Evolutionary conservation across 352 stramenopile species (phyloP), one percentile per base, ranked within the genome.

Genomic region (Phytophthora hibernalis): DNA sequence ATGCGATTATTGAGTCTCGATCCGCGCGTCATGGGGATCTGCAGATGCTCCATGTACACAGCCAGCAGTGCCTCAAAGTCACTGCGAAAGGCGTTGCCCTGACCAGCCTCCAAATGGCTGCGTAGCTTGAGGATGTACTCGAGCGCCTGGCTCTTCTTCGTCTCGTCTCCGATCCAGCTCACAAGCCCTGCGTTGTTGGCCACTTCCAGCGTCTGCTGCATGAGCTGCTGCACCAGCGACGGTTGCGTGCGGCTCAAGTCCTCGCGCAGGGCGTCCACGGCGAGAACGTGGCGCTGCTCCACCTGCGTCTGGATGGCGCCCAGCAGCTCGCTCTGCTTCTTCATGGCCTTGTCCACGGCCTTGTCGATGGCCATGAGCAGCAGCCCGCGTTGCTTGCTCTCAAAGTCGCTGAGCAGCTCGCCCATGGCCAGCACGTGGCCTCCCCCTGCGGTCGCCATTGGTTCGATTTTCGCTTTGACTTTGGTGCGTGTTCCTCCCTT

Each of bases 351-450:
- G 31, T 54, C 45, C 38, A 76, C 47, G 8, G 56, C 61, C 22
- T 77, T 70, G 43, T 77, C 69, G 9, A 77, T 70, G 13, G 65
- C 54, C 64, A 71, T 61, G n/a, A 74, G 50, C 47, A 77, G 45
- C 12, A 67, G 44, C 0, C 61, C 65, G 20, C 65, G 69, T 28
- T 74, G 64, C 38, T 74, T 65, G 3, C 50, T 31, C 43, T 77
- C 58, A 40, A 77, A 77, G 60, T 77, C 65, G 12, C 26, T n/a
- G 4, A 74, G 42, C 5, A 77, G 54, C 12, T 71, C 69, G 20
- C 26, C 44, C 2, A 77, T 47, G 13, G 59, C 50, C 7, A 77
- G 44, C 16, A 20, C 55, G 31, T 61, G 51, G 18, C 54, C 62
- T 16, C 35, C 58, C 24, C 28, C 28, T 31, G 59, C 49, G 16